Conservation (phyloP, 2,329 filamentous ascomycete genomes). For the Ploettnerulaceae sp. region DNA sequence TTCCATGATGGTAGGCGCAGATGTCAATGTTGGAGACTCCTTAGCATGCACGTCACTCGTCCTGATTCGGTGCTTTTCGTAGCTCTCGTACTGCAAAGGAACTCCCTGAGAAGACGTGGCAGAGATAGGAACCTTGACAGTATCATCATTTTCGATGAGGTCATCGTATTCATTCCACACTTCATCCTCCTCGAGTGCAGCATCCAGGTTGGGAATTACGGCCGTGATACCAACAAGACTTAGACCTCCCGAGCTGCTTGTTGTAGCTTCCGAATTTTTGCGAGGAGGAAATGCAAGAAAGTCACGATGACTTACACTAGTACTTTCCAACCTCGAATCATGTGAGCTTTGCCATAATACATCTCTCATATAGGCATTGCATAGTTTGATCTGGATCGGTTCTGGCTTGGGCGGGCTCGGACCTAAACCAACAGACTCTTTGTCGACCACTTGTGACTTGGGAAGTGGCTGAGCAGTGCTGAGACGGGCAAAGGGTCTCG, state of each 20-base stretch:
- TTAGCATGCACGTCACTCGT: constrained; percentile 24
- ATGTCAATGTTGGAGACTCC: constrained; percentile 23
- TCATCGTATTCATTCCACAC: constrained; percentile 96
- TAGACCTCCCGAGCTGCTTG: constrained; percentile 54
- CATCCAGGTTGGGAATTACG: constrained; percentile 55
- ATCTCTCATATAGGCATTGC: constrained; percentile 8
- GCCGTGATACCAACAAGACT: constrained; percentile 61
- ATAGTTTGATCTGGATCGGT: background rate
- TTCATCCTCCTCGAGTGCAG: constrained; percentile 79
- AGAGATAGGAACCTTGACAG: constrained; percentile 43
- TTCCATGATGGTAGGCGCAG: constrained; percentile 19
- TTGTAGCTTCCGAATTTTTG: constrained; percentile 63
- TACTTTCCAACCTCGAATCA: constrained; percentile 22
- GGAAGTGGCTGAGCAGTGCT: constrained; percentile 41
- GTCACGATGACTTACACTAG: constrained; percentile 40
- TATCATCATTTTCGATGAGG: constrained; percentile 64
- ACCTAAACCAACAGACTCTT: constrained; percentile 45
- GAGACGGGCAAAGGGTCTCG: constrained; percentile 66
- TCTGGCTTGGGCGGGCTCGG: constrained; percentile 36
- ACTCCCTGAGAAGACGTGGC: constrained; percentile 52
- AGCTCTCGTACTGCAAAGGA: constrained; percentile 52
- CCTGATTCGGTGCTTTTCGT: constrained; percentile 33
- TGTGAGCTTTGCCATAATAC: constrained; percentile 21
- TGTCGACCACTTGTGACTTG: constrained; percentile 30
- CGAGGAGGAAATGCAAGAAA: constrained; percentile 71